Percentiles rank a stretch among this genome's conserved stretches.
phyloP scores from a whole-genome alignment of 192 early-diverging fungal species.

The Mortierella alpina region DNA sequence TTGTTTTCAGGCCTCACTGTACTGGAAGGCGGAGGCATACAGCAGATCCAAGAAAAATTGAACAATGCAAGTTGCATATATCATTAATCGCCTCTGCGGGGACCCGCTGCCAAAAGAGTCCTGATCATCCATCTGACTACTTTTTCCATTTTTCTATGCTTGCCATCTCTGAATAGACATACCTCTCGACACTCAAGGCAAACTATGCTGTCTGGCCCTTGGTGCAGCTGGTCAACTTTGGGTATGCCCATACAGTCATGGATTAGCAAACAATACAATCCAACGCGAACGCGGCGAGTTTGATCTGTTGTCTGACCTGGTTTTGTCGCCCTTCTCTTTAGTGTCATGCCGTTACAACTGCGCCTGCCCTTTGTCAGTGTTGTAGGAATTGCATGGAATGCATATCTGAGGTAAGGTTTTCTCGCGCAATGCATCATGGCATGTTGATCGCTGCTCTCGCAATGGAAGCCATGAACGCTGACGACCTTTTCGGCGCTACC shows the following conservation, averaged over 20 bases:
- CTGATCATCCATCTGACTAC: background rate
- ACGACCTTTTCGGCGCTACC: background rate
- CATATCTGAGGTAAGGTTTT: conserved; percentile 68
- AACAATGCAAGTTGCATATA: conserved; percentile 49
- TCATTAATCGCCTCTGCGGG: background rate
- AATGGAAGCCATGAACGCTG: too few species aligned
- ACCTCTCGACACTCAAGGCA: conserved; percentile 66
- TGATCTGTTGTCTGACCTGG: background rate
- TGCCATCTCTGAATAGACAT: conserved; percentile 54
- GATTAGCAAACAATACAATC: background rate
- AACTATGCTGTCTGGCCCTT: conserved; percentile 83
- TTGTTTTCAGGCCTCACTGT: conserved; percentile 75
- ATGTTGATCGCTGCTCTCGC: too few species aligned
- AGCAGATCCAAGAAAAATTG: conserved; percentile 69
- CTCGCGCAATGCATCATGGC: too few species aligned
- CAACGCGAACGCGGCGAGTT: background rate
- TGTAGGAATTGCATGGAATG: conserved; percentile 81
- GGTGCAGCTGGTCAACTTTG: conserved; percentile 80
- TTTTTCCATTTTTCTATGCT: background rate
- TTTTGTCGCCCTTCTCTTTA: background rate
- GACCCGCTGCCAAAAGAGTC: background rate
- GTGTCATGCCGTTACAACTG: conserved; percentile 69
- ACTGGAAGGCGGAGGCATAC: conserved; percentile 62
- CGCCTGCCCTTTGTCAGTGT: conserved; percentile 78
- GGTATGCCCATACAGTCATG: conserved; percentile 18